Conservation (phyloP, 306 rosid species). For the Rosa lucieae region DNA sequence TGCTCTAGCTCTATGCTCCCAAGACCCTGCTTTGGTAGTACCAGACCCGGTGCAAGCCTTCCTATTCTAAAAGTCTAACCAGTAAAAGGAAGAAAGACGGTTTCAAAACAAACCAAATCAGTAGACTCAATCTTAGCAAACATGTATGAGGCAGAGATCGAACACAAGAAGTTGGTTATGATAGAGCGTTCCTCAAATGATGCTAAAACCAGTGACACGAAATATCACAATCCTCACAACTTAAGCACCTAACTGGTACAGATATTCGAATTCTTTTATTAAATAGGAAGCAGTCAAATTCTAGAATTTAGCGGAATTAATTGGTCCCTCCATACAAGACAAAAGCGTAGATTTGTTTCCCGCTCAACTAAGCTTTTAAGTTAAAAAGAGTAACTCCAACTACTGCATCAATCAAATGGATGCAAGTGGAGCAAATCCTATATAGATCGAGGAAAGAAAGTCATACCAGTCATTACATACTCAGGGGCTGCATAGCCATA, state of each 20-base stretch:
- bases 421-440: constrained; percentile 11
- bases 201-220: neutral
- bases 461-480: constrained; percentile 95
- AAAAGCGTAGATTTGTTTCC: constrained; percentile 2
- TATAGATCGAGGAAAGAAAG: constrained; percentile 5
- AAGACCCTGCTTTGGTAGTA: constrained; percentile 1
- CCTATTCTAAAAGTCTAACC: neutral
- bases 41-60: neutral
- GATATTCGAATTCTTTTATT: neutral
- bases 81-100: neutral
- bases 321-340: constrained; percentile 1
- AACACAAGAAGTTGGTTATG: neutral
- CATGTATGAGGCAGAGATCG: neutral
- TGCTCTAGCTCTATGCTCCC: neutral
- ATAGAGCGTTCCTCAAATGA: neutral
- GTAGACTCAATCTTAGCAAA: neutral
- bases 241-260: neutral
- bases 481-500: constrained; percentile 99
- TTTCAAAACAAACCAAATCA: neutral
- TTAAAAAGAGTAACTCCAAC: neutral
- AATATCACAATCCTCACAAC: neutral
- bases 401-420: neutral
- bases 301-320: constrained; percentile 1
- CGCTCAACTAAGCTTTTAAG: neutral
- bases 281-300: neutral